Evolutionary conservation across 2,329 filamentous ascomycete genomes (phyloP).

Genomic region (Capronia coronata): DNA sequence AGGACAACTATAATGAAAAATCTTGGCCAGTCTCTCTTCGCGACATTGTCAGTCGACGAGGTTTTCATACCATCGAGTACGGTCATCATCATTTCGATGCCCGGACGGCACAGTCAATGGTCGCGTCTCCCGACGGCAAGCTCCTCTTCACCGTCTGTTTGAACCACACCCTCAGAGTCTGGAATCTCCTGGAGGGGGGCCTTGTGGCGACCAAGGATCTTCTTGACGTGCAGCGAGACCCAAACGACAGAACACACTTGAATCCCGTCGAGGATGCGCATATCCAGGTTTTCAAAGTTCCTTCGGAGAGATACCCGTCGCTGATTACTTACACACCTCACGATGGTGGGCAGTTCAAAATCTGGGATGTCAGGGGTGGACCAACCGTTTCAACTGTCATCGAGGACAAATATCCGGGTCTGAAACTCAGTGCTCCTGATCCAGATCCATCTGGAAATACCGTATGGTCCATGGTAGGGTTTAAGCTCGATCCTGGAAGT

Average conservation of each 20-base stretch:
- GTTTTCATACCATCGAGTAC: conserved; percentile 39
- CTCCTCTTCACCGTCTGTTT: conserved; percentile 72
- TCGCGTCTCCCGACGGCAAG: conserved; percentile 41
- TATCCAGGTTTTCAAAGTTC: conserved; percentile 59
- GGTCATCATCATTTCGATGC: conserved; percentile 39
- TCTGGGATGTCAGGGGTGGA: conserved; percentile 70
- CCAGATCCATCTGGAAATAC: conserved; percentile 59
- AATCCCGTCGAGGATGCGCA: conserved; percentile 72
- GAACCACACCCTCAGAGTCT: conserved; percentile 81
- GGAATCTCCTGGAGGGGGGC: conserved; percentile 78
- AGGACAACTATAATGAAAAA: conserved; percentile 44
- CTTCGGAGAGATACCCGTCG: conserved; percentile 21
- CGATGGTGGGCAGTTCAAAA: conserved; percentile 84
- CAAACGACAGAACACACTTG: conserved; percentile 68
- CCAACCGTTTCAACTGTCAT: conserved; percentile 54
- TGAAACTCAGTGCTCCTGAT: conserved; percentile 59
- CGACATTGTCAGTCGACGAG: conserved; percentile 41
- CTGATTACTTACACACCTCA: conserved; percentile 83
- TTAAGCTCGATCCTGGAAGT: conserved; percentile 53
- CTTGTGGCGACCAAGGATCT: conserved; percentile 73
- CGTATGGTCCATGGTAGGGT: conserved; percentile 75
- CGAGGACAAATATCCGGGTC: conserved; percentile 62
- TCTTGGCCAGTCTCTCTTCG: conserved; percentile 45
- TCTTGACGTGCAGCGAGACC: conserved; percentile 58
- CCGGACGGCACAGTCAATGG: conserved; percentile 41